Conservation (phyloP, 2,329 filamentous ascomycete species). For the Botryotinia narcissicola region DNA sequence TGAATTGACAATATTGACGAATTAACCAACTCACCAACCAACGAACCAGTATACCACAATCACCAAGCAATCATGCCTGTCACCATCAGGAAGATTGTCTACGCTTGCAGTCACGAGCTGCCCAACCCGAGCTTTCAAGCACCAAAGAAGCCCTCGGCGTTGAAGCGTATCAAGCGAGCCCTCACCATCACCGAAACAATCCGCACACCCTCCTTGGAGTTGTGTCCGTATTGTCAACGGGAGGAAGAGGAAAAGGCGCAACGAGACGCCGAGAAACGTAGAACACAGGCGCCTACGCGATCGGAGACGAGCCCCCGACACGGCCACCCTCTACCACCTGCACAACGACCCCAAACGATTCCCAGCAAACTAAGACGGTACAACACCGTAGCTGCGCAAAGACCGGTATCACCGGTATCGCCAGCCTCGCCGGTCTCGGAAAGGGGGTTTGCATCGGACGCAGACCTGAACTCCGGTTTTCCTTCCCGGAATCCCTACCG, state of each 20-base stretch:
- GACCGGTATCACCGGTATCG: neutral
- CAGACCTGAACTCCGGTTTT: neutral
- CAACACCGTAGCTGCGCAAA: neutral
- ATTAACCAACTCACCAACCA: no score
- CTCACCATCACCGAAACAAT: neutral
- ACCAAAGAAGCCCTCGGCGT: neutral
- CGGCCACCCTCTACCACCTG: no score
- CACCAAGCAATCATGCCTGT: neutral
- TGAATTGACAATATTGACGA: neutral
- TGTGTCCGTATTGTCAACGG: neutral
- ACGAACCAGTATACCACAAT: no score
- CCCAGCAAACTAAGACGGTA: accelerated
- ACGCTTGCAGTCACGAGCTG: neutral
- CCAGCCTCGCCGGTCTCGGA: neutral
- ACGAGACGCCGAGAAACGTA: neutral
- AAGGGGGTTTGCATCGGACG: no score
- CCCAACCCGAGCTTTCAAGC: neutral
- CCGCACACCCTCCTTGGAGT: neutral
- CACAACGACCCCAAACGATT: no score
- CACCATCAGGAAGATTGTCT: neutral
- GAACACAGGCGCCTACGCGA: neutral
- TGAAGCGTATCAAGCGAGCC: neutral
- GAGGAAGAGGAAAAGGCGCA: neutral
- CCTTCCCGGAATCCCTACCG: neutral
- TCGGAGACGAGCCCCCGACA: neutral